These are phyloP conservation scores for Solanum ahanhuiri DNA, from an alignment of 257 asterid species.

Conservation along the genomic window DNA sequence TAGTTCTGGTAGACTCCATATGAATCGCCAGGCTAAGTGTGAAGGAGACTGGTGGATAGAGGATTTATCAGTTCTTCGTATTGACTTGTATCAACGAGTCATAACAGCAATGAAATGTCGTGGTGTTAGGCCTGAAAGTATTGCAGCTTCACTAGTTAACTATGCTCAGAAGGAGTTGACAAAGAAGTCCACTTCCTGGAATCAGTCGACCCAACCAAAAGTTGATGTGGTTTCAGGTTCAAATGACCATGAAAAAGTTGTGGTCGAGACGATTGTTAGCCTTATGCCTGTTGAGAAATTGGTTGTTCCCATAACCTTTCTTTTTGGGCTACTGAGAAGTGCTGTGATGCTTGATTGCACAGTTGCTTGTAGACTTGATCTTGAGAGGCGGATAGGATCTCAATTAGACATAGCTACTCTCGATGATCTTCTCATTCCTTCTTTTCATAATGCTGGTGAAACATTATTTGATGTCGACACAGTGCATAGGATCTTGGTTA, in stretches of 20 bases:
- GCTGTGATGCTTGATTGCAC: constrained; percentile 77
- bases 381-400: constrained; percentile 79
- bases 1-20: constrained; percentile 91
- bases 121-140: constrained; percentile 91
- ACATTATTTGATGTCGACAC: constrained; percentile 84
- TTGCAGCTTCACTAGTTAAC: constrained; percentile 76
- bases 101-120: constrained; percentile 81
- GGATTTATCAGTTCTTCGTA: constrained; percentile 66
- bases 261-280: constrained; percentile 70
- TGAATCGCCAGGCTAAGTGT: constrained; percentile 58
- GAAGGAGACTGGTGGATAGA: constrained; percentile 98
- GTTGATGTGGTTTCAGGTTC: constrained; percentile 25
- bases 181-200: constrained; percentile 62
- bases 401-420: constrained; percentile 74
- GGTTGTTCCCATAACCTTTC: constrained; percentile 67
- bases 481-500: constrained; percentile 66
- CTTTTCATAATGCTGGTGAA: constrained; percentile 64
- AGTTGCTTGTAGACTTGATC: constrained; percentile 62
- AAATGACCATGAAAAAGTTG: constrained; percentile 47
- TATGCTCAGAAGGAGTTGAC: constrained; percentile 73
- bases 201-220: constrained; percentile 38
- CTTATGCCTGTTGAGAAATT: constrained; percentile 86
- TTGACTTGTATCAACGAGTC: constrained; percentile 64
- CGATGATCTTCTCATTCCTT: constrained; percentile 86
- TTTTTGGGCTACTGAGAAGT: constrained; percentile 68